phyloP scores from a whole-genome alignment of 106 monocot genomes.

The Hemerocallis citrina region DNA sequence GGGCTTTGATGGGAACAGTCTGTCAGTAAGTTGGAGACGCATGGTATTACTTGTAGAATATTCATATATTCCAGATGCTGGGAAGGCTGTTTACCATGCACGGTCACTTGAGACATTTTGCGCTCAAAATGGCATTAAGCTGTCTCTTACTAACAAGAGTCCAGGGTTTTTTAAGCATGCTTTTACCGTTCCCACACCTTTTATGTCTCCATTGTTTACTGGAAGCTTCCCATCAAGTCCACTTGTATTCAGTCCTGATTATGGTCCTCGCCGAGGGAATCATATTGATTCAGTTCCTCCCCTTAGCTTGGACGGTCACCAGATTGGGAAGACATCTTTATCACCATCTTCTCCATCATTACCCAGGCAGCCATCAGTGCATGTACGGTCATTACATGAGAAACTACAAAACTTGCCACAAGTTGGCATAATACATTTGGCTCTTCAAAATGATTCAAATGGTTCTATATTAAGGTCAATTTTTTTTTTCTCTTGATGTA shows the following conservation, averaged over 20 bases:
- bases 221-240: constrained; percentile 94
- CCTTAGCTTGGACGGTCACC: constrained; percentile 69
- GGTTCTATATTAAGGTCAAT: constrained; percentile 77
- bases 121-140: constrained; percentile 49
- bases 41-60: constrained; percentile 78
- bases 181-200: constrained; percentile 50
- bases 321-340: constrained; percentile 24
- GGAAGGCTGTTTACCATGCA: constrained; percentile 47
- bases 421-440: constrained; percentile 84
- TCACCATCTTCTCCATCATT: constrained; percentile 63
- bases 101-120: constrained; percentile 78
- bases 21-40: constrained; percentile 76
- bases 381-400: constrained; percentile 56
- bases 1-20: constrained; percentile 36
- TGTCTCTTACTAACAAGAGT: constrained; percentile 31
- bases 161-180: constrained; percentile 41
- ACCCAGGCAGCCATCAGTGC: constrained; percentile 45
- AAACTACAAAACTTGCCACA: constrained; percentile 74
- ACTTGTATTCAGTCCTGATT: constrained; percentile 72
- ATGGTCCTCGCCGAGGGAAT: constrained; percentile 40
- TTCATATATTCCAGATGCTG: constrained; percentile 46
- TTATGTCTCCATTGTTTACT: constrained; percentile 71
- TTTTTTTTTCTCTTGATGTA: background rate
- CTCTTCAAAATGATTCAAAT: constrained; percentile 85
- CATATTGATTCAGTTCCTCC: constrained; percentile 85